These are phyloP conservation scores for Russula emetica DNA, from an alignment of 768 basidiomycete species.

Conservation along the genomic window DNA sequence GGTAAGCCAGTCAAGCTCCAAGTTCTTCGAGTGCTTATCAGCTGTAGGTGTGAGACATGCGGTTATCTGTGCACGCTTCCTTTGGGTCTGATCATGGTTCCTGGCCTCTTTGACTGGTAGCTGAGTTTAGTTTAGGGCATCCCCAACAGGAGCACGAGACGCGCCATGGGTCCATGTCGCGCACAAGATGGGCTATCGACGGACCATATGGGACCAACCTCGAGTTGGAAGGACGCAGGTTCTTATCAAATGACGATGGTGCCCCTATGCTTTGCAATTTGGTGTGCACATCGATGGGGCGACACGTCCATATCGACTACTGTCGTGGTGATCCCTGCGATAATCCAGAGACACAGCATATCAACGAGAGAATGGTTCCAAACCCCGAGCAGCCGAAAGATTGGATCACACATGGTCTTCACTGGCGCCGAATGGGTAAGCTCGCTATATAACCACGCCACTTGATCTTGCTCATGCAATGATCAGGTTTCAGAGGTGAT, in stretches of 20 bases:
- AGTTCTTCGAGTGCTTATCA: not conserved
- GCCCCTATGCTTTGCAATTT: conserved; percentile 62
- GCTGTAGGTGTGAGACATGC: conserved; percentile 49
- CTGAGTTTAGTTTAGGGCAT: conserved; percentile 42
- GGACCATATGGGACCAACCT: conserved; percentile 47
- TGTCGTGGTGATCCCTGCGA: conserved; percentile 47
- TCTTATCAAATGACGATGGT: conserved; percentile 50
- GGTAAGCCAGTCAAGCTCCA: conserved; percentile 33
- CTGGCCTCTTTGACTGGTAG: no score
- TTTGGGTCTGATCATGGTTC: conserved; percentile 37
- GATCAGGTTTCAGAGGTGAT: conserved; percentile 52
- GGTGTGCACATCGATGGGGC: conserved; percentile 53
- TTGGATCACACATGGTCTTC: conserved; percentile 49
- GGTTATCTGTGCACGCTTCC: conserved; percentile 57
- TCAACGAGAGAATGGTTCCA: conserved; percentile 42
- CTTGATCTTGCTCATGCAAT: not conserved
- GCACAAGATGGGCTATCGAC: conserved; percentile 53
- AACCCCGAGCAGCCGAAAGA: conserved; percentile 49
- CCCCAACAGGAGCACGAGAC: conserved; percentile 60
- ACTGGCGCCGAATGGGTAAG: conserved; percentile 56
- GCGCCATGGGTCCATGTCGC: conserved; percentile 59
- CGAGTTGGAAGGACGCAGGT: conserved; percentile 54
- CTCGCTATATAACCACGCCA: conserved; percentile 17
- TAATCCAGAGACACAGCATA: conserved; percentile 46
- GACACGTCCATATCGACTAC: conserved; percentile 55